Percentiles rank a stretch among this genome's conserved stretches.
These are phyloP conservation scores for Plectosphaerella plurivora DNA, from an alignment of 2,329 filamentous ascomycete species.

Conservation along the genomic window DNA sequence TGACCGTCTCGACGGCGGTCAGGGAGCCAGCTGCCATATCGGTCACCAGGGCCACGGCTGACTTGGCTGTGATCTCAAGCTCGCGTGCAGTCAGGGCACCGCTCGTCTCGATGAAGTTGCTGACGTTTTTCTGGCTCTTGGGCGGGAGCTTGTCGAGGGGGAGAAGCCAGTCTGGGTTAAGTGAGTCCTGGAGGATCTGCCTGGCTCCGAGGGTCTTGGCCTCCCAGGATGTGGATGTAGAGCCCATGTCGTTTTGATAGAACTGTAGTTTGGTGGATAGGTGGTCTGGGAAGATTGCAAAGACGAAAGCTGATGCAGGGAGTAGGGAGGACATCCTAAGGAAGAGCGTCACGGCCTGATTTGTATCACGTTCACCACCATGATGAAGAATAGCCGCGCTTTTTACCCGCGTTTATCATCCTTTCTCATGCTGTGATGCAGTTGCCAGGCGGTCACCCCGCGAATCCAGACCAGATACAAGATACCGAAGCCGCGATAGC, in stretches of 20 bases:
- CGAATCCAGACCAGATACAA: too few species aligned
- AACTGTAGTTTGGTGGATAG: background rate
- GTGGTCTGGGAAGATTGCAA: background rate
- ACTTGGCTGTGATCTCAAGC: constrained; percentile 31
- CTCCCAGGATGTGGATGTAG: constrained; percentile 2
- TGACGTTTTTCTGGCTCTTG: background rate
- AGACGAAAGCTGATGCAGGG: background rate
- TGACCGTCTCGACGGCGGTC: constrained; percentile 24
- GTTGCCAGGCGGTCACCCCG: too few species aligned
- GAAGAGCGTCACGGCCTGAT: too few species aligned
- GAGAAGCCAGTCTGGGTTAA: constrained; percentile 3
- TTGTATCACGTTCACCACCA: too few species aligned
- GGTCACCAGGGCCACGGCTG: constrained; percentile 21
- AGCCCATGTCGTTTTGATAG: background rate
- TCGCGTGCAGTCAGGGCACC: constrained; percentile 28
- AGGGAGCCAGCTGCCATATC: constrained; percentile 20
- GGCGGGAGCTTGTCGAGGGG: background rate
- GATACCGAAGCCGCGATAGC: too few species aligned
- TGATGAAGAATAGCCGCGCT: too few species aligned
- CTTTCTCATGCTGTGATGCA: too few species aligned
- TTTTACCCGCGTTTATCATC: too few species aligned
- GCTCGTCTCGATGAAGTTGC: constrained; percentile 2
- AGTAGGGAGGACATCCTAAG: too few species aligned
- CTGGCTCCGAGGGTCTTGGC: constrained; percentile 1
- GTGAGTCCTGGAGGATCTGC: constrained; percentile 2